These are phyloP conservation scores for Ceratocystis smalleyi DNA, from an alignment of 2,329 filamentous ascomycete genomes.

Conservation along the genomic window DNA sequence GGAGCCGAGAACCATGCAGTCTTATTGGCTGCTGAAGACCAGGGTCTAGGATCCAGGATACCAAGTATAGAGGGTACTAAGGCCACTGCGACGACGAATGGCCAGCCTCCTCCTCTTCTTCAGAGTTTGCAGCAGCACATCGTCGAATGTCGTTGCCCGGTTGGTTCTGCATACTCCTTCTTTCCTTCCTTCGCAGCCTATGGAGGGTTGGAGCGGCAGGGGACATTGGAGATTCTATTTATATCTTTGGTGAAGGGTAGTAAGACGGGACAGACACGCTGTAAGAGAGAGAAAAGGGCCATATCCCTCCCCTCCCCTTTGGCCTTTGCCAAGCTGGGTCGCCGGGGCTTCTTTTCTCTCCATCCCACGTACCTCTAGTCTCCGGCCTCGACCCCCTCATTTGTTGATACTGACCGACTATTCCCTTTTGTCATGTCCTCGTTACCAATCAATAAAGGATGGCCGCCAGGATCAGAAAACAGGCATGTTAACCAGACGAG, in stretches of 20 bases:
- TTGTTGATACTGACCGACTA: background rate
- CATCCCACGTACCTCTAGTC: background rate
- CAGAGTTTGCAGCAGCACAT: background rate
- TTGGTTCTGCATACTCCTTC: background rate
- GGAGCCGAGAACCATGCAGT: background rate
- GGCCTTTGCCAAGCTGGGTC: background rate
- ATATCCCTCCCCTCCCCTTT: no score
- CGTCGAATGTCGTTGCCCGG: background rate
- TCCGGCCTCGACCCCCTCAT: background rate
- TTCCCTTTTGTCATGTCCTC: background rate
- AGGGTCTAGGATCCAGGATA: background rate
- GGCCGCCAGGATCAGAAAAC: background rate
- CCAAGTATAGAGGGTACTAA: background rate
- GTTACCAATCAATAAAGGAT: background rate
- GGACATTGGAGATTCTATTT: background rate
- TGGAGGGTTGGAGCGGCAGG: background rate
- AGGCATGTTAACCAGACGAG: background rate
- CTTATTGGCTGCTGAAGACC: background rate
- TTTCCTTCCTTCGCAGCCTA: background rate
- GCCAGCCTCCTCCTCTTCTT: no score
- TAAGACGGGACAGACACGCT: background rate
- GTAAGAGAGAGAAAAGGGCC: background rate
- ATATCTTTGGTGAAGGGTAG: background rate
- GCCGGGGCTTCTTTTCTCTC: no score
- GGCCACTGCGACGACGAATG: no score